Evolutionary conservation across 2,329 filamentous ascomycete genomes (phyloP), one percentile per base, ranked within the genome.

Genomic region (Drechslerella coelobrocha): DNA sequence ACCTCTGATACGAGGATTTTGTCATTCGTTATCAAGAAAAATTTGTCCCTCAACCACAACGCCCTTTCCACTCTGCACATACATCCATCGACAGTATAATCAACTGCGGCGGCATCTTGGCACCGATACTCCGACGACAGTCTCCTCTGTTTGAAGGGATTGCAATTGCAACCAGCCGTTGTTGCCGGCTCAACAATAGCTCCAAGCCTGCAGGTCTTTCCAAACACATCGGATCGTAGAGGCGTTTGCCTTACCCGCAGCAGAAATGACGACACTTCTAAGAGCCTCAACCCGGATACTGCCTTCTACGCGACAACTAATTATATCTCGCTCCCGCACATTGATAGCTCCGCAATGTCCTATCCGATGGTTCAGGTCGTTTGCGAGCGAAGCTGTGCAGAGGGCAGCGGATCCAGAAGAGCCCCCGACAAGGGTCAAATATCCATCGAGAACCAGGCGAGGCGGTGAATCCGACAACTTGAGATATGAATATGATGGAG

Each of bases 201-300:
- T n/a, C n/a, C n/a, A 17, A 48, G 37, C 17, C 17, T 19, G 17
- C 43, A 8, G 14, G 31, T 47, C 23, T 21, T 47, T 19, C 10
- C n/a, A 19, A 47, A 14, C 17, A 31, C 34, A 41, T 39, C 29
- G 29, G 29, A 27, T 45, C 37, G 17, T 56, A 45, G 57, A 45
- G 65, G 65, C 57, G 65, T 69, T 69, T 69, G 59, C 43, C 34
- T 39, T 51, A 37, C 37, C 53, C 56, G 17, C 39, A 17, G 48
- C 45, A 45, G 41, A 50, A 62, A 69, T 69, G 65, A 69, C 65
- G 65, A 61, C 65, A 61, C 45, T 62, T 54, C 59, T 69, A 31
- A 47, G 56, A 31, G 50, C 31, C 34, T 69, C 65, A 21, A 50
- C 51, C 19, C 57, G 65, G 48, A 39, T 48, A 3, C 37, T 61